phyloP scores from a whole-genome alignment of 208 protist genomes.

The Crithidia expoeki region DNA sequence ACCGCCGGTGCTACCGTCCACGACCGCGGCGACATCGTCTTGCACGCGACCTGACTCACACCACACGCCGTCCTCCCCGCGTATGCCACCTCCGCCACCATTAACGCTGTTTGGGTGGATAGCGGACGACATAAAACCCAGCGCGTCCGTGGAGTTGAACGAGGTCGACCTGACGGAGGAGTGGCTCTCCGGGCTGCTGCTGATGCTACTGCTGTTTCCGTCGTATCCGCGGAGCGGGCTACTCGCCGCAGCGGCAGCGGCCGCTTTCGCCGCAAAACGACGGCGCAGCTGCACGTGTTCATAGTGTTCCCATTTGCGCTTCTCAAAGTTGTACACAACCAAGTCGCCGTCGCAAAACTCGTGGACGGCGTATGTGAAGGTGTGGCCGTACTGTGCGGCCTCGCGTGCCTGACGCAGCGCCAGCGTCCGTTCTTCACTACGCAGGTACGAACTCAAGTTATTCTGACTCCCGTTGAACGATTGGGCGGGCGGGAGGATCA shows the following conservation, averaged over 20 bases:
- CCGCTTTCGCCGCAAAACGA: slow-evolving; percentile 23
- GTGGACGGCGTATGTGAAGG: slow-evolving; percentile 49
- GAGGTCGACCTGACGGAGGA: slow-evolving; percentile 16
- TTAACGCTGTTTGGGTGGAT: neutral
- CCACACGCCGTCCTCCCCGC: slow-evolving; percentile 1
- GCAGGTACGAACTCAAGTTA: neutral
- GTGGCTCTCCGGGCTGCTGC: slow-evolving; percentile 18
- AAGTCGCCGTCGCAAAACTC: slow-evolving; percentile 63
- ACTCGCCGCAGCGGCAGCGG: neutral
- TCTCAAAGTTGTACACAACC: slow-evolving; percentile 48
- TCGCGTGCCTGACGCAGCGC: slow-evolving; percentile 35
- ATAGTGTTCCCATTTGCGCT: slow-evolving; percentile 48
- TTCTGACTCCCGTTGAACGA: neutral
- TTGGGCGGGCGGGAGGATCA: slow-evolving; percentile 15
- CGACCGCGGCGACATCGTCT: slow-evolving; percentile 1
- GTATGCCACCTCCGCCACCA: neutral
- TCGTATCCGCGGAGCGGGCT: neutral
- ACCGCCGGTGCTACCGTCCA: slow-evolving; percentile 4
- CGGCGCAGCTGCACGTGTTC: slow-evolving; percentile 56
- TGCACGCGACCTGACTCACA: neutral
- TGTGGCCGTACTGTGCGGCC: slow-evolving; percentile 26
- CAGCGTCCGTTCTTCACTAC: slow-evolving; percentile 13
- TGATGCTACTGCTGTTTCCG: slow-evolving; percentile 17
- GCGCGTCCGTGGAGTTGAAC: slow-evolving; percentile 15
- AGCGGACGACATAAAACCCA: slow-evolving; percentile 5